Evolutionary conservation across 148 eudicot species (phyloP).

Genomic region (Rhododendron griersonianum): DNA sequence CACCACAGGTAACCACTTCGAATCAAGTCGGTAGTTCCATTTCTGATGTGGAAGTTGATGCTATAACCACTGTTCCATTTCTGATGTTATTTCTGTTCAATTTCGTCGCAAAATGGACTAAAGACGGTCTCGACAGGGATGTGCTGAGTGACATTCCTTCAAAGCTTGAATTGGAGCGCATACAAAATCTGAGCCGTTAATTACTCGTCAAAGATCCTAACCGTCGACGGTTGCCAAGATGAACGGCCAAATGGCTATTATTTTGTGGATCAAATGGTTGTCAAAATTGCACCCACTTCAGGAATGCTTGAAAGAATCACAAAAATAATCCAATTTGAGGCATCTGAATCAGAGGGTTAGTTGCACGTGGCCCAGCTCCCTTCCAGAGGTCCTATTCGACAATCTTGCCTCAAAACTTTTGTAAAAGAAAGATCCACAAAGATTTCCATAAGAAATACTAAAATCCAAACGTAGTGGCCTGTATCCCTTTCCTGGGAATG

Average conservation of each 20-base stretch:
- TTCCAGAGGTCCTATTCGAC: not conserved
- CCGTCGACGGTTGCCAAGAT: not conserved
- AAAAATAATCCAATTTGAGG: not conserved
- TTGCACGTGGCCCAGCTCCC: not conserved
- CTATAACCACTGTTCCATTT: too few relatives aligned
- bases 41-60: too few relatives aligned
- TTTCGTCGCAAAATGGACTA: too few relatives aligned
- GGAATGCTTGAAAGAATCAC: not conserved
- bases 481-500: not conserved
- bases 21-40: too few relatives aligned
- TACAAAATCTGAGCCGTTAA: too few relatives aligned
- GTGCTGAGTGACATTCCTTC: too few relatives aligned
- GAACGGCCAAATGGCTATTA: not conserved
- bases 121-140: too few relatives aligned
- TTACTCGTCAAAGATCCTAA: too few relatives aligned
- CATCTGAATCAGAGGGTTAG: not conserved
- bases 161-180: too few relatives aligned
- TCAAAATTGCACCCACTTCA: not conserved
- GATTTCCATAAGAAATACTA: not conserved
- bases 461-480: not conserved
- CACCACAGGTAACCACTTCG: too few relatives aligned
- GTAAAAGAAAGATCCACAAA: not conserved
- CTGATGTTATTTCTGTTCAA: too few relatives aligned
- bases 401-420: not conserved
- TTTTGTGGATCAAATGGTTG: not conserved